Conservation (phyloP, 768 basidiomycete species). For the Boletus bicolor region DNA sequence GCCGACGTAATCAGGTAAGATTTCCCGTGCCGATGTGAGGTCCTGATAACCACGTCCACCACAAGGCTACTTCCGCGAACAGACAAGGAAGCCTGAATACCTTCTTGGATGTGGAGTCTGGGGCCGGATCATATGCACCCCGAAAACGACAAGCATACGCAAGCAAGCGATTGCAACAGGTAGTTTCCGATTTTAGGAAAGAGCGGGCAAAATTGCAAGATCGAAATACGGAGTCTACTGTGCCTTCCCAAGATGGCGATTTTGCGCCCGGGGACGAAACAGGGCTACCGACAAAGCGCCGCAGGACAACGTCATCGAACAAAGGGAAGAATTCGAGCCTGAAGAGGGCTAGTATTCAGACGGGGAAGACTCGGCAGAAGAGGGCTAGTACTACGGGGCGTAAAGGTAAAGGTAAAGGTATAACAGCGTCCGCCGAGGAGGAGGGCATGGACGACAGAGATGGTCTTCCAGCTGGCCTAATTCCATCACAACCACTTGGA, state of each 20-base stretch:
- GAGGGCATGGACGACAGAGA: conserved; percentile 20
- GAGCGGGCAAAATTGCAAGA: conserved; percentile 26
- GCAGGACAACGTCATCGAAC: conserved; percentile 18
- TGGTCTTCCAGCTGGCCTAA: neutral
- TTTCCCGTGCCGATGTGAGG: neutral
- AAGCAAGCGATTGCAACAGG: conserved; percentile 83
- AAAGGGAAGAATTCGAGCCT: conserved; percentile 2
- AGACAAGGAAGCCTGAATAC: conserved; percentile 73
- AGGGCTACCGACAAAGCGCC: conserved; percentile 33
- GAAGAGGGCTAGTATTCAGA: neutral
- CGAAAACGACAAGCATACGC: conserved; percentile 77
- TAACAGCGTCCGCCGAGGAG: conserved; percentile 6
- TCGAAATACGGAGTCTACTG: conserved; percentile 13
- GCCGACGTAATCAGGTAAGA: conserved; percentile 70
- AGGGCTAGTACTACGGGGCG: neutral
- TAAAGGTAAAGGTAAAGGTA: neutral
- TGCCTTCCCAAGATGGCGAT: conserved; percentile 27
- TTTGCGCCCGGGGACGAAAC: conserved; percentile 26
- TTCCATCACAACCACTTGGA: conserved; percentile 24
- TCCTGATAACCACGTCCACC: neutral
- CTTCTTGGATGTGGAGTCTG: conserved; percentile 70
- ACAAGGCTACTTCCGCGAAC: conserved; percentile 60
- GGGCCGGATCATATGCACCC: conserved; percentile 70
- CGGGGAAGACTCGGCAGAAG: conserved; percentile 5
- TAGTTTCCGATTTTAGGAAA: conserved; percentile 77